Conservation (phyloP, 164 flowering plant species). For the Kingdonia uniflora region DNA sequence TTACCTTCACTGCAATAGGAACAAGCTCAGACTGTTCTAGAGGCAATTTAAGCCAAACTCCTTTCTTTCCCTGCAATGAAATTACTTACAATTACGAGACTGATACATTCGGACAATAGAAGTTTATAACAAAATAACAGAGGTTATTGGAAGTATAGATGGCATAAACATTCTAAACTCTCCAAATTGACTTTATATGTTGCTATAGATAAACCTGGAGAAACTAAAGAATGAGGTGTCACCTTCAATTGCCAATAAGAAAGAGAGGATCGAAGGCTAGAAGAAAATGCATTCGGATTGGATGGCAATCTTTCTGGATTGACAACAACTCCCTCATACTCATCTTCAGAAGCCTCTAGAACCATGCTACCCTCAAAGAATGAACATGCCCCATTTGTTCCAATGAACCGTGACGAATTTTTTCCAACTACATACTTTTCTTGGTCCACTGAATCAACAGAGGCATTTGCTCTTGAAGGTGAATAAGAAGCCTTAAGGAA, state of each 20-base stretch:
- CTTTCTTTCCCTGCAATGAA: constrained; percentile 68
- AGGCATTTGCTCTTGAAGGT: constrained; percentile 17
- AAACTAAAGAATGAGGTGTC: constrained; percentile 6
- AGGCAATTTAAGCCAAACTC: constrained; percentile 86
- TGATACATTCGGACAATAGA: constrained; percentile 1
- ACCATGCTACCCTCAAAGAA: constrained; percentile 18
- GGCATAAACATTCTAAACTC: too few species aligned
- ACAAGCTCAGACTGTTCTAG: constrained; percentile 54
- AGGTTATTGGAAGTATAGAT: too few species aligned
- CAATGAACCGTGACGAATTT: constrained; percentile 22
- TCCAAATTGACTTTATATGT: too few species aligned
- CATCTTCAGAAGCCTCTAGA: constrained; percentile 57
- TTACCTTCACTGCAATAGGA: constrained; percentile 83
- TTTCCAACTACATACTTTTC: constrained; percentile 20
- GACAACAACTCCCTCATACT: constrained; percentile 65
- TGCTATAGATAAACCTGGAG: neutral
- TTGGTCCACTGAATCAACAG: constrained; percentile 22
- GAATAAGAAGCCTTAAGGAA: constrained; percentile 37
- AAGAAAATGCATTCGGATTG: constrained; percentile 39
- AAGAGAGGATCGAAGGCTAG: constrained; percentile 47
- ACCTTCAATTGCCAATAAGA: constrained; percentile 68
- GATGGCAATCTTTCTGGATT: constrained; percentile 53
- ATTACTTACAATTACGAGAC: neutral
- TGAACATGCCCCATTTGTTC: constrained; percentile 25
- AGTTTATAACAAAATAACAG: too few species aligned